Percentiles rank a stretch among this genome's conserved stretches.
Evolutionary conservation across 2,329 filamentous ascomycete genomes (phyloP).

Genomic region (Sclerotinia nivalis): DNA sequence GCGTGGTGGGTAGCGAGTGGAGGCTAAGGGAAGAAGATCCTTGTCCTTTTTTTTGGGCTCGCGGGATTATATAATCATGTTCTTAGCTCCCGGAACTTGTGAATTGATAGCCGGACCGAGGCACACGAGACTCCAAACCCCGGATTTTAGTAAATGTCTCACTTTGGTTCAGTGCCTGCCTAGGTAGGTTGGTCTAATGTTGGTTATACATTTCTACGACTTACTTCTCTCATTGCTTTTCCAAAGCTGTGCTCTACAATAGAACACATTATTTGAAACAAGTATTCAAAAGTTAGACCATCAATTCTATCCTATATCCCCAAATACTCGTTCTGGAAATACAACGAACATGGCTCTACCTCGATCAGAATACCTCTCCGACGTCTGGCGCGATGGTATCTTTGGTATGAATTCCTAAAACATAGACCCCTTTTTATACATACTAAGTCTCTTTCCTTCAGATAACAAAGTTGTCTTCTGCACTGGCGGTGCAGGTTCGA

Average conservation of each 20-base stretch:
- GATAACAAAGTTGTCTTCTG: slow-evolving; percentile 90
- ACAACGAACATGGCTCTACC: slow-evolving; percentile 48
- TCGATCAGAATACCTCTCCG: slow-evolving; percentile 74
- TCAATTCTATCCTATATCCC: neutral
- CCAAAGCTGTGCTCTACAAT: neutral
- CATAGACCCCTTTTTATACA: neutral
- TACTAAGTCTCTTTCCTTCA: slow-evolving; percentile 43
- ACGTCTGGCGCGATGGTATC: slow-evolving; percentile 82
- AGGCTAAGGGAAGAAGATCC: neutral
- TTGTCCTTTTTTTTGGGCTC: neutral
- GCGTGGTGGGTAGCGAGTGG: no score
- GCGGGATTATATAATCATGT: slow-evolving; percentile 7
- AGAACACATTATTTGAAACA: no score
- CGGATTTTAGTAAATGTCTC: neutral
- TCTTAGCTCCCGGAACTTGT: neutral
- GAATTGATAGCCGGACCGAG: neutral
- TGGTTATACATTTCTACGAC: neutral
- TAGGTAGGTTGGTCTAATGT: no score
- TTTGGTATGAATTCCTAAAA: slow-evolving; percentile 61
- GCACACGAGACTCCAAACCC: neutral
- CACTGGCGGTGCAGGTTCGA: slow-evolving; percentile 89
- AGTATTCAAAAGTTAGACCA: neutral
- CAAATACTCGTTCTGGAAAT: neutral
- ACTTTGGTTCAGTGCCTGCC: neutral
- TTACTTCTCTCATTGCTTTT: neutral